These are phyloP conservation scores for Cairneyella variabilis DNA, from an alignment of 495 filamentous ascomycete species.

Conservation along the genomic window DNA sequence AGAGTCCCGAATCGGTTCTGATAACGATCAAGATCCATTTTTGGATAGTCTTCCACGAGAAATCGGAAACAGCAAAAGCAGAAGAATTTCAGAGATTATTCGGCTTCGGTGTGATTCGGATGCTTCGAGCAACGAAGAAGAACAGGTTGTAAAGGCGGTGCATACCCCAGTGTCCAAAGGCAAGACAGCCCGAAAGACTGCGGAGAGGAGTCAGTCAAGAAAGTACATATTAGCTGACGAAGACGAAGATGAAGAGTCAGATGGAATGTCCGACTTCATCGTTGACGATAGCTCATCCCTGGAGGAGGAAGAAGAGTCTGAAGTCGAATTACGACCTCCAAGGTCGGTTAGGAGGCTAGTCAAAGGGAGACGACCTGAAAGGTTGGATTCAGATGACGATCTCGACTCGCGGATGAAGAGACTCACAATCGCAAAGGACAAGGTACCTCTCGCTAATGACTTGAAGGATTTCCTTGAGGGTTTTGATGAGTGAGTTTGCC, in stretches of 20 bases:
- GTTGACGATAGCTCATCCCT: constrained; percentile 26
- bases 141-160: too few species aligned
- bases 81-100: too few species aligned
- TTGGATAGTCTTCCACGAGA: too few species aligned
- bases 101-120: too few species aligned
- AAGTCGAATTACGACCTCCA: constrained; percentile 6
- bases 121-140: too few species aligned
- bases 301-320: constrained; percentile 18
- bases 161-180: too few species aligned
- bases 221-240: too few species aligned
- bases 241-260: constrained; percentile 18
- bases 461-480: neutral
- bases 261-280: constrained; percentile 32
- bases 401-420: constrained; percentile 4
- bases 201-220: too few species aligned
- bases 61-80: too few species aligned
- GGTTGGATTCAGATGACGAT: constrained; percentile 3
- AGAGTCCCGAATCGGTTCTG: too few species aligned
- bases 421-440: constrained; percentile 6
- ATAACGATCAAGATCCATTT: too few species aligned
- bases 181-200: too few species aligned
- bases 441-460: neutral
- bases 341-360: constrained; percentile 18
- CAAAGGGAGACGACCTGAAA: constrained; percentile 9
- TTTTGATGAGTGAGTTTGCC: neutral